Evolutionary conservation across 768 basidiomycete genomes (phyloP).

Genomic region (Amylocystis lapponica): DNA sequence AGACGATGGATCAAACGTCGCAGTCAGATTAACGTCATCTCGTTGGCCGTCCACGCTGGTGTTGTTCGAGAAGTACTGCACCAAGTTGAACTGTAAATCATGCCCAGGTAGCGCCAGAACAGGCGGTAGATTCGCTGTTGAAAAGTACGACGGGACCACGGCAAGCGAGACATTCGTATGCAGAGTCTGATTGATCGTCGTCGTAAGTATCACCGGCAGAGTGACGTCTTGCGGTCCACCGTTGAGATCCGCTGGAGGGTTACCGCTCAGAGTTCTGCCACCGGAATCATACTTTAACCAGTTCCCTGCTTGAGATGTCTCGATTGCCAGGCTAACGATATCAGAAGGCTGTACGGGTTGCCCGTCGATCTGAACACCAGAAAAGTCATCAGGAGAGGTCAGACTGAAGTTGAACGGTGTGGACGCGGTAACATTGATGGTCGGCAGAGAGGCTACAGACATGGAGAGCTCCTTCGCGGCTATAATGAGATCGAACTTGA

Average conservation of each 20-base stretch:
- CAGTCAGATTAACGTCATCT: constrained; percentile 47
- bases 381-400: constrained; percentile 51
- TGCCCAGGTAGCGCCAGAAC: constrained; percentile 48
- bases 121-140: constrained; percentile 47
- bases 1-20: constrained; percentile 46
- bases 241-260: constrained; percentile 43
- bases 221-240: constrained; percentile 25
- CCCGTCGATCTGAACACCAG: constrained; percentile 60
- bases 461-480: constrained; percentile 64
- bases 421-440: constrained; percentile 65
- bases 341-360: constrained; percentile 50
- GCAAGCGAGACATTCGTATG: constrained; percentile 58
- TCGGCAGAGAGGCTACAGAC: constrained; percentile 41
- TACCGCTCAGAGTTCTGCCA: constrained; percentile 58
- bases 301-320: constrained; percentile 45
- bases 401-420: constrained; percentile 48
- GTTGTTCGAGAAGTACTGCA: constrained; percentile 49
- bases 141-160: constrained; percentile 71
- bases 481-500: constrained; percentile 63
- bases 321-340: constrained; percentile 50
- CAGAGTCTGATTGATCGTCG: constrained; percentile 64
- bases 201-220: constrained; percentile 58
- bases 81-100: constrained; percentile 47
- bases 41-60: constrained; percentile 27
- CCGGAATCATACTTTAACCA: constrained; percentile 60